Base-by-base conservation (phyloP, 1,284 basidiomycete genomes). In the Fomes fomentarius region DNA sequence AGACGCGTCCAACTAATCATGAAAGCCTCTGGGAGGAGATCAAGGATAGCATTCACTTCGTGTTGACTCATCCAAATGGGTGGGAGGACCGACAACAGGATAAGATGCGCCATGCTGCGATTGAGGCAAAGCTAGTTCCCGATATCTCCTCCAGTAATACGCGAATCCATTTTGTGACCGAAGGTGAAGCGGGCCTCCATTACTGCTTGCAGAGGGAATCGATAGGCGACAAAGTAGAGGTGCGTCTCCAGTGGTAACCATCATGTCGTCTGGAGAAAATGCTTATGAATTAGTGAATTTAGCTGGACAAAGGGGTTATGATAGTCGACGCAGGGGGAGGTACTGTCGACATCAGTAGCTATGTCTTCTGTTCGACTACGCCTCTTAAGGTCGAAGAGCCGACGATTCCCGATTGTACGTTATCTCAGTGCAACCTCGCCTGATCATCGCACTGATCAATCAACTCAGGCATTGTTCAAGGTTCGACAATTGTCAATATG, bases 281-380 rank as follows among this genome's bases (percentile, higher is more conserved):
- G n/a, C n/a, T 74, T 75, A 47, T 68, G 76, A 21, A 67, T 74
- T 1, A 74, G 75, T 3, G 70, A 71, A 22, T 12, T 30, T 30
- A 30, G 28, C 7, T 30, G 12, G 28, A 12, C 7, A 30, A 30
- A 30, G 12, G 28, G 6, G 28, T 30, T 12, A 69, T 83, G 30
- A 73, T 86, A 25, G 76, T 85, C 14, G 82, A 84, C 60, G 81
- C 80, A 1, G 82, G 82, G 2, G 81, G 82, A 45, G 82, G 82
- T 1, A 84, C 81, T 0, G 69, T 83, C 10, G 82, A 84, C 50
- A 64, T 84, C 41, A 81, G 79, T 58, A 73, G 79, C 12, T 83
- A 83, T 19, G 40, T 39, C 4, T 58, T 62, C 68, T 60, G 62
- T 41, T 73, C 66, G 57, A 63, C 45, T 3, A 1, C 53, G 54